phyloP scores from a whole-genome alignment of 305 asterid species.

The Fraxinus baroniana region DNA sequence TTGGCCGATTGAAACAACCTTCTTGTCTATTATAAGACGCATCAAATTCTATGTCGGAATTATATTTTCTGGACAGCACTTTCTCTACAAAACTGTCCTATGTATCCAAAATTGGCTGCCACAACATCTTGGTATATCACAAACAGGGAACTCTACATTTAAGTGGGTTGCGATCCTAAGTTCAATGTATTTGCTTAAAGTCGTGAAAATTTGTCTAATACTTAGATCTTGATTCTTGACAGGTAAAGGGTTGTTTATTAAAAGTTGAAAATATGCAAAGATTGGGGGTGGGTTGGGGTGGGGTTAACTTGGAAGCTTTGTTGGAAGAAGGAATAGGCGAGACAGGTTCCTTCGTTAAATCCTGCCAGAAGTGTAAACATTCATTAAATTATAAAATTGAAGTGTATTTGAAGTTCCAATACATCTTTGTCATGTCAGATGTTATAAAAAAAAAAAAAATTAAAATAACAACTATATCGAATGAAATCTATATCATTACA shows the following conservation, averaged over 20 bases:
- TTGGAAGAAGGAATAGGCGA: too few species aligned
- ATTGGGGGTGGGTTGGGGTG: too few species aligned
- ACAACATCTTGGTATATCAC: not conserved
- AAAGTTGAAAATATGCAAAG: not conserved
- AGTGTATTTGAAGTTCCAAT: not conserved
- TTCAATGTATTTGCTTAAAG: not conserved
- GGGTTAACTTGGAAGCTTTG: too few species aligned
- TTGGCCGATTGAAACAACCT: slow-evolving; percentile 30
- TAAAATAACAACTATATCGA: not conserved
- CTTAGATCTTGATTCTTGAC: not conserved
- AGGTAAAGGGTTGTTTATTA: not conserved
- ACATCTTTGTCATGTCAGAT: not conserved
- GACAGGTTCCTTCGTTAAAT: not conserved
- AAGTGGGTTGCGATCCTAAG: not conserved
- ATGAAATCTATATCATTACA: not conserved
- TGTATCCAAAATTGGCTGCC: not conserved
- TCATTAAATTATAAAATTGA: not conserved
- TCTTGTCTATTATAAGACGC: slow-evolving; percentile 26
- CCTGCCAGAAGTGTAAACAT: not conserved
- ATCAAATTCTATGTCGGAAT: slow-evolving; percentile 46
- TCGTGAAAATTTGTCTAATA: not conserved
- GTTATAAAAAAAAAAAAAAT: not conserved
- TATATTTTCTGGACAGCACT: slow-evolving; percentile 37
- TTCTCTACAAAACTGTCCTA: not conserved
- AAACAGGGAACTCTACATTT: not conserved